A percentile compares a stretch with the other conserved stretches of the same genome.
Conservation (phyloP, 2,329 filamentous ascomycete genomes). For the Thelonectria blattea region DNA sequence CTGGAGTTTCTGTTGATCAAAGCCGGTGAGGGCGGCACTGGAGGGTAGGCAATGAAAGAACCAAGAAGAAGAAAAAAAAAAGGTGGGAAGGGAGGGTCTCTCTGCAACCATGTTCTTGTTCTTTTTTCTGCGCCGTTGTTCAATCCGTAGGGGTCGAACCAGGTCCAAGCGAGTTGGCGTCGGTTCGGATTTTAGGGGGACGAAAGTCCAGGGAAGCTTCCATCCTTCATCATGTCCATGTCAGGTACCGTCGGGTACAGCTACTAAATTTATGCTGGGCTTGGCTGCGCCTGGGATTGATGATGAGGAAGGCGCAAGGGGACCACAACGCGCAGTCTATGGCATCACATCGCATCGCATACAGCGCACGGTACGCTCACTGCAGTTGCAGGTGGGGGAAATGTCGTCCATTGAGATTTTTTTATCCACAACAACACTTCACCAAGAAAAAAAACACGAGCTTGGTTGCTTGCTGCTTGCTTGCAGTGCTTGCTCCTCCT, state of each 20-base stretch:
- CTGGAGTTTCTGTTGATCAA: conserved; percentile 7
- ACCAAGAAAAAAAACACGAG: neutral
- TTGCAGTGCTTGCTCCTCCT: neutral
- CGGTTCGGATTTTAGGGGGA: neutral
- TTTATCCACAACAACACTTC: neutral
- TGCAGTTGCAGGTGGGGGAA: neutral
- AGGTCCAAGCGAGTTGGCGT: conserved; percentile 7
- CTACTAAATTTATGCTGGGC: neutral
- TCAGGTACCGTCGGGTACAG: conserved; percentile 20
- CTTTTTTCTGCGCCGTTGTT: conserved; percentile 10
- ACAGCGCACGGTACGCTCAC: conserved; percentile 1
- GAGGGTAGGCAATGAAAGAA: conserved; percentile 4
- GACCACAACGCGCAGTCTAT: conserved; percentile 3
- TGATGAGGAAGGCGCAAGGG: conserved; percentile 13
- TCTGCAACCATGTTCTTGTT: conserved; percentile 7
- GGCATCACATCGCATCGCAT: conserved; percentile 3
- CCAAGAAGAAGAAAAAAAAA: neutral
- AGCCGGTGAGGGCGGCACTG: conserved; percentile 13
- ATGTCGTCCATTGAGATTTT: neutral
- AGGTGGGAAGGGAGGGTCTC: conserved; percentile 4
- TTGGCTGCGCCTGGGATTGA: neutral
- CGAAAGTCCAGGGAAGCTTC: neutral
- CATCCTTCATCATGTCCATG: conserved; percentile 8
- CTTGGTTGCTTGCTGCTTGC: neutral
- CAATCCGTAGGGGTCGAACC: conserved; percentile 10